phyloP scores from a whole-genome alignment of 345 rosid species.

The Murraya koenigii region DNA sequence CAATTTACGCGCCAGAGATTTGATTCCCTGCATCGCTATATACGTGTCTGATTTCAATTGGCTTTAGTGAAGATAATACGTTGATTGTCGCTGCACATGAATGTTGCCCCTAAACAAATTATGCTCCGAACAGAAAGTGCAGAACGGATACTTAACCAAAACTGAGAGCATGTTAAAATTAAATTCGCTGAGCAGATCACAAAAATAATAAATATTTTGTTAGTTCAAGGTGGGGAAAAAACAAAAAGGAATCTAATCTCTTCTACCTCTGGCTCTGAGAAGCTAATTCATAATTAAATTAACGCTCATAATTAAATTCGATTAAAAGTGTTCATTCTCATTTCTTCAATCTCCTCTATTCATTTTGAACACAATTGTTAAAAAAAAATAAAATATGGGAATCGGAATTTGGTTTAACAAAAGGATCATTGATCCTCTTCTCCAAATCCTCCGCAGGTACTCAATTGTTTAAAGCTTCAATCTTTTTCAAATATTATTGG shows the following conservation, averaged over 20 bases:
- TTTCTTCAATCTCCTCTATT: background rate
- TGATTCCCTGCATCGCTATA: background rate
- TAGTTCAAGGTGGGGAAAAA: background rate
- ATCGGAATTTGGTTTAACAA: conserved; percentile 46
- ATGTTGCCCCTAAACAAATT: background rate
- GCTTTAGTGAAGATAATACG: rapidly evolving
- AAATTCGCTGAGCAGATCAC: background rate
- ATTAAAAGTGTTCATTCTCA: background rate
- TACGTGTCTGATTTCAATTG: background rate
- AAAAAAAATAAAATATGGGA: conserved; percentile 17
- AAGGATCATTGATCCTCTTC: conserved; percentile 68
- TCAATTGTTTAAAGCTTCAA: background rate
- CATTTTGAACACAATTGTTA: background rate
- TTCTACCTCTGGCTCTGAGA: background rate
- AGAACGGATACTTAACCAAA: background rate
- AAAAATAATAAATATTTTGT: background rate
- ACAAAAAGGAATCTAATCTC: background rate
- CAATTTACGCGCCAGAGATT: background rate
- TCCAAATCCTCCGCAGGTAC: conserved; percentile 72
- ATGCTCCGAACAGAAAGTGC: background rate
- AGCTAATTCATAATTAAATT: background rate
- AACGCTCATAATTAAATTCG: background rate
- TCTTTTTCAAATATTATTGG: background rate
- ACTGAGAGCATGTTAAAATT: background rate
- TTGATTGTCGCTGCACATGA: background rate